phyloP scores from a whole-genome alignment of 1,139 yeast genomes.

The Geotrichum candidum region DNA sequence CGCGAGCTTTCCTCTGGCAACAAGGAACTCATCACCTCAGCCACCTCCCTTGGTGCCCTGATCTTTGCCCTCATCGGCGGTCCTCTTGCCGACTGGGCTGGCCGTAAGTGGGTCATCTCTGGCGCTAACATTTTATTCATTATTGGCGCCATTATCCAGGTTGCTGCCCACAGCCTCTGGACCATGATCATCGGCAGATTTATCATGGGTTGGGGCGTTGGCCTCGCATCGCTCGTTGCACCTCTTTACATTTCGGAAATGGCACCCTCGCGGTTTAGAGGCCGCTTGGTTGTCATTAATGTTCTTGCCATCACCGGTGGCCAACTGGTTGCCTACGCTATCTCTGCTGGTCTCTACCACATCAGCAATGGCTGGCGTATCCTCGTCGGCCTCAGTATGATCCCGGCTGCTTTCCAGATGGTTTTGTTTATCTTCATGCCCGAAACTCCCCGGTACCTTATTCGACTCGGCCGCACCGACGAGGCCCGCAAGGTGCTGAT shows the following conservation, averaged over 20 bases:
- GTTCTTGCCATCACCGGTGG: slow-evolving; percentile 82
- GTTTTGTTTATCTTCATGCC: slow-evolving; percentile 78
- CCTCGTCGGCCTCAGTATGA: slow-evolving; percentile 79
- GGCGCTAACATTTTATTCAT: slow-evolving; percentile 74
- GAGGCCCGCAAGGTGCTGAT: slow-evolving; percentile 59
- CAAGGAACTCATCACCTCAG: slow-evolving; percentile 87
- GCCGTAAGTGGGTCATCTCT: slow-evolving; percentile 75
- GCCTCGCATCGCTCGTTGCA: slow-evolving; percentile 84
- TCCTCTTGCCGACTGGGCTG: slow-evolving; percentile 67
- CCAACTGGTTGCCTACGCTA: slow-evolving; percentile 83
- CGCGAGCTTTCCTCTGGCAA: slow-evolving; percentile 56
- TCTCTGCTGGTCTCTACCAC: slow-evolving; percentile 79
- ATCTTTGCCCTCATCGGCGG: slow-evolving; percentile 76
- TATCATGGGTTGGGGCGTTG: slow-evolving; percentile 93
- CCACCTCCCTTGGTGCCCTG: slow-evolving; percentile 89
- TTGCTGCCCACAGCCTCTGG: slow-evolving; percentile 77
- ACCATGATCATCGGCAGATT: slow-evolving; percentile 88
- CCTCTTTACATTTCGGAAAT: slow-evolving; percentile 88
- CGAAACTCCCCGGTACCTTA: slow-evolving; percentile 88
- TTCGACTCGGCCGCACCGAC: slow-evolving; percentile 59
- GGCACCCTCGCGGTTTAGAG: slow-evolving; percentile 88
- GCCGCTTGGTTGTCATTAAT: slow-evolving; percentile 56
- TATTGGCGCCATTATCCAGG: slow-evolving; percentile 77
- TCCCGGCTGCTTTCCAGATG: slow-evolving; percentile 80
- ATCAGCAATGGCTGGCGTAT: slow-evolving; percentile 88